Evolutionary conservation across 2,329 filamentous ascomycete genomes (phyloP), one percentile per base, ranked within the genome.

Genomic region (Pseudogymnoascus sp.): DNA sequence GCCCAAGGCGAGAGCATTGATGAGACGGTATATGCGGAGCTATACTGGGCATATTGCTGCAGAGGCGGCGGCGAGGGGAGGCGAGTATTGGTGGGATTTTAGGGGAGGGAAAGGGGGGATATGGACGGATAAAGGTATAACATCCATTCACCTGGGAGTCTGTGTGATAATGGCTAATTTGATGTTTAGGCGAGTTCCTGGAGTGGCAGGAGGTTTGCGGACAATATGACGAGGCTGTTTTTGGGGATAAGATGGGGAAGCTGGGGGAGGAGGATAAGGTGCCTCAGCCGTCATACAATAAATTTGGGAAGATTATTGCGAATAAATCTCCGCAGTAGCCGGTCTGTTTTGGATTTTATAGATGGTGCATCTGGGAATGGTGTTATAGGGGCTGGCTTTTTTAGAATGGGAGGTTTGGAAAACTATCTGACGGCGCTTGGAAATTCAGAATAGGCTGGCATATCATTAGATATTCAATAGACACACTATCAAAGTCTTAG

Each of bases 71-170:
- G 73, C 78, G 5, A 73, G 78, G 0, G 81, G 79, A 11, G 80
- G 78, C 2, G 76, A 80, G 60, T 73, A 75, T 0, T 75, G 75
- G 70, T 81, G 80, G 78, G 79, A 83, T 67, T 70, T 74, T 62
- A 76, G 80, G 12, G 81, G 81, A 8, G 81, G 81, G 0, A 75
- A 75, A n/a, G 81, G 81, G 2, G 82, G 82, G 6, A 71, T 82
- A 3, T 84, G 82, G 82, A 82, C 81, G 0, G 78, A 77, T 11
- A 72, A 74, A n/a, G 75, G 75, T 64, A 38, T 62, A 16, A 14
- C 25, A 28, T 14, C 14, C 12, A 21, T 14, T 3, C 18, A 31
- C 21, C 59, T 2, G 7, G 18, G n/a, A 63, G 37, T 46, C 5
- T 42, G 14, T 61, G 28, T 56, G 50, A 56, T 18, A 34, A 56